Conservation (phyloP, 2,329 filamentous ascomycete species). For the Hymenoscyphus repandus region DNA sequence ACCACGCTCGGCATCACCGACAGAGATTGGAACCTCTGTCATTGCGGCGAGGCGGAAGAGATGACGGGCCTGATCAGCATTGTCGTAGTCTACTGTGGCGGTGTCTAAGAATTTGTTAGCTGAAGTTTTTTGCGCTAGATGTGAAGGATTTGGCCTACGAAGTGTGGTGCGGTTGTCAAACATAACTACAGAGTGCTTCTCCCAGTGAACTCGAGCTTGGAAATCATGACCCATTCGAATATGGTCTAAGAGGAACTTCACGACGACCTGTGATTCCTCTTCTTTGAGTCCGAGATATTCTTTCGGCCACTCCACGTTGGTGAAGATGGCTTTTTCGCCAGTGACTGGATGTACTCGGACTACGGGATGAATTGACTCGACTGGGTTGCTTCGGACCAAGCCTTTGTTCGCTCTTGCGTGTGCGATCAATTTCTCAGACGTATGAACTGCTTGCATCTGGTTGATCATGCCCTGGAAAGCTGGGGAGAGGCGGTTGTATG, state of each 20-base stretch:
- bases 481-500: conserved; percentile 44
- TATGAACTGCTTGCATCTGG: conserved; percentile 59
- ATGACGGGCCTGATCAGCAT: conserved; percentile 40
- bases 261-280: conserved; percentile 60
- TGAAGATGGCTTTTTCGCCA: conserved; percentile 67
- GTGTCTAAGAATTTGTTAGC: conserved; percentile 35
- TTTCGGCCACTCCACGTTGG: conserved; percentile 63
- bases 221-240: conserved; percentile 64
- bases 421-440: conserved; percentile 49
- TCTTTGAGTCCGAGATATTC: conserved; percentile 64
- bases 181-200: conserved; percentile 44
- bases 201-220: conserved; percentile 65
- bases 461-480: conserved; percentile 39
- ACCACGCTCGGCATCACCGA: conserved; percentile 22
- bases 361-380: conserved; percentile 62
- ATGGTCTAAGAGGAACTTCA: conserved; percentile 61
- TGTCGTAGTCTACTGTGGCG: conserved; percentile 45
- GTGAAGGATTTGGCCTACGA: conserved; percentile 34
- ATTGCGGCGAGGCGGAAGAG: conserved; percentile 45
- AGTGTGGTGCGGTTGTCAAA: conserved; percentile 44
- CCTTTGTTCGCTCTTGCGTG: conserved; percentile 51
- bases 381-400: conserved; percentile 55
- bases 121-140: neutral
- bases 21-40: conserved; percentile 44
- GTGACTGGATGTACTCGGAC: conserved; percentile 68